Evolutionary conservation across 2,329 filamentous ascomycete genomes (phyloP).

Genomic region (Arachnopeziza araneosa): DNA sequence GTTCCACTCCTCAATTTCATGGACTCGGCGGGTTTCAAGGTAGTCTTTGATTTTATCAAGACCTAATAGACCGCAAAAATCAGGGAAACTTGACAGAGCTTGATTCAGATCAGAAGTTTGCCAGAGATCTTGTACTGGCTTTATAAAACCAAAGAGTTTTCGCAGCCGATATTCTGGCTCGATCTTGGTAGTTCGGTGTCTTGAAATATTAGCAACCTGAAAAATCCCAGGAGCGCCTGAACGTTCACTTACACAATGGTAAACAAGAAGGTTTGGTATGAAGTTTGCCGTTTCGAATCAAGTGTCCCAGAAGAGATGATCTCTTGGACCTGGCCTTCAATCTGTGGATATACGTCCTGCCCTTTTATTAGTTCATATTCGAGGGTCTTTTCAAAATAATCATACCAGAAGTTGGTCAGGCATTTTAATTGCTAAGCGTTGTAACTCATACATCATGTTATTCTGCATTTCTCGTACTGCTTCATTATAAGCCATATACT

Average conservation of each 20-base stretch:
- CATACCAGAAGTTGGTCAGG: conserved; percentile 75
- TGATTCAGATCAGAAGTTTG: conserved; percentile 61
- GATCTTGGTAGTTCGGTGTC: conserved; percentile 74
- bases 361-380: conserved; percentile 13
- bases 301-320: conserved; percentile 66
- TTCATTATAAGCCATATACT: conserved; percentile 72
- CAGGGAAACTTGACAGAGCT: conserved; percentile 66
- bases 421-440: conserved; percentile 83
- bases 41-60: conserved; percentile 79
- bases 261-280: conserved; percentile 86
- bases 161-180: conserved; percentile 65
- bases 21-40: conserved; percentile 64
- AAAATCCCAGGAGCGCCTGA: not conserved
- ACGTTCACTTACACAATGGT: conserved; percentile 66
- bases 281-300: conserved; percentile 79
- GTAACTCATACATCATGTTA: conserved; percentile 80
- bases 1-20: conserved; percentile 79
- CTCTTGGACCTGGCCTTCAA: conserved; percentile 77
- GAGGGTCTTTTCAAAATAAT: not conserved
- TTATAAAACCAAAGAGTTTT: conserved; percentile 70
- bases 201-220: conserved; percentile 31
- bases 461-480: conserved; percentile 84
- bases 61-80: conserved; percentile 75
- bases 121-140: conserved; percentile 80
- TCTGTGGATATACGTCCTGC: conserved; percentile 74